Percentiles rank a stretch among this genome's conserved stretches.
phyloP scores from a whole-genome alignment of 1,284 basidiomycete genomes.

The Ceratorhiza oryzae-sativae region DNA sequence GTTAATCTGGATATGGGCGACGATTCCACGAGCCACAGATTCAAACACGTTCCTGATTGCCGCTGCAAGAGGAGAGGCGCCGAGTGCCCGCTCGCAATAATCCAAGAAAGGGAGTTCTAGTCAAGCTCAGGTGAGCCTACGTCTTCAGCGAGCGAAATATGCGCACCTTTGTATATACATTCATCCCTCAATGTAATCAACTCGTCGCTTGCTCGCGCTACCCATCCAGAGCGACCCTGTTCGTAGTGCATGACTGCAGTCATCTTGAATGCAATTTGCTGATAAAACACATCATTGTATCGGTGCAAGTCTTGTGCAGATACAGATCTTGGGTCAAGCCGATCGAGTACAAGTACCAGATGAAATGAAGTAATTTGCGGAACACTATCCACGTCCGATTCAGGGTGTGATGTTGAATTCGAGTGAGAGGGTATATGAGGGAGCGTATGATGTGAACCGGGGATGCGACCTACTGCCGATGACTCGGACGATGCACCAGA shows the following conservation, averaged over 20 bases:
- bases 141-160: conserved; percentile 22
- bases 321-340: conserved; percentile 86
- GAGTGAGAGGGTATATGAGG: conserved; percentile 24
- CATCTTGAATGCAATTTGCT: conserved; percentile 85
- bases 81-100: conserved; percentile 66
- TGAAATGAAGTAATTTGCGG: conserved; percentile 71
- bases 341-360: conserved; percentile 85
- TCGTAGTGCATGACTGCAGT: conserved; percentile 89
- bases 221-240: conserved; percentile 82
- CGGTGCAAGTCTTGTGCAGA: conserved; percentile 74
- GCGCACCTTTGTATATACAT: conserved; percentile 64
- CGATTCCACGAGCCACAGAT: conserved; percentile 71
- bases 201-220: conserved; percentile 76
- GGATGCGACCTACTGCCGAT: not conserved
- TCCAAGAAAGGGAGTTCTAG: conserved; percentile 64
- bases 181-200: conserved; percentile 74
- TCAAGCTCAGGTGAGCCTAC: not conserved
- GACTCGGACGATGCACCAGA: conserved; percentile 28
- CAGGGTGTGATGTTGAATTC: conserved; percentile 10
- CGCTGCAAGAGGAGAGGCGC: conserved; percentile 71
- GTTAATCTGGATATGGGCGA: conserved; percentile 78
- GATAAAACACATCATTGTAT: conserved; percentile 85
- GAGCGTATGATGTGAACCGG: not conserved
- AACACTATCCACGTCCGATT: conserved; percentile 19
- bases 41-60: conserved; percentile 79